Base-by-base conservation (phyloP, 2,329 filamentous ascomycete species). In the Colletotrichum viniferum region DNA sequence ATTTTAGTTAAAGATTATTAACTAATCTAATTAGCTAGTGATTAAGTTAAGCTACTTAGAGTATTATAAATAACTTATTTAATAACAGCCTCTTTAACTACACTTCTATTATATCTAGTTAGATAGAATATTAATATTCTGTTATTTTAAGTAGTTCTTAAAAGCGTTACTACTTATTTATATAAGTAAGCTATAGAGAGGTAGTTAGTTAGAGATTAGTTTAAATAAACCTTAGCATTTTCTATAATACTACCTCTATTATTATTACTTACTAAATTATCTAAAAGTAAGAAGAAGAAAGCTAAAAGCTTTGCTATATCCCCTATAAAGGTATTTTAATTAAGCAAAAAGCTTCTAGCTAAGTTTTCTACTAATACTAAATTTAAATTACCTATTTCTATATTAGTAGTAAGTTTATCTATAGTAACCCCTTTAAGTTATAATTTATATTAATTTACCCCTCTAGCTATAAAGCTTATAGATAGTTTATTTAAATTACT, bases 211-310 rank as follows among this genome's bases (percentile, higher is more conserved):
- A 24, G 5, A 24, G 2, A 26, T 1, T 26, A 24, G 1, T 21
- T 21, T 21, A 26, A 26, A 3, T 3, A 43, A 43, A 10, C 16
- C 2, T 7, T 24, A 16, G 0, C 8, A 13, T 3, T 8, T 56
- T 24, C 1, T 18, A 9, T 18, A 3, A 43, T 5, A 43, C 0
- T 9, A 8, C 16, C 0, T 0, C 0, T 43, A 43, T 18, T n/a
- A 5, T 1, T n/a, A 43, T 18, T 43, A 43, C 8, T 1, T 43
- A 18, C 1, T 43, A 43, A 43, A 43, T 16, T 8, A 8, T 38
- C 7, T 38, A 38, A 38, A 38, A 24, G 2, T 6, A 13, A 55
- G 9, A 26, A 26, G 3, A 26, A 18, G 1, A 56, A 56, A 13
- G 4, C 6, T 26, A n/a, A 43, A 9, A 3, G 8, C 16, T 0